These are phyloP conservation scores for Xylariaceae sp. DNA, from an alignment of 2,329 filamentous ascomycete genomes.

Conservation along the genomic window DNA sequence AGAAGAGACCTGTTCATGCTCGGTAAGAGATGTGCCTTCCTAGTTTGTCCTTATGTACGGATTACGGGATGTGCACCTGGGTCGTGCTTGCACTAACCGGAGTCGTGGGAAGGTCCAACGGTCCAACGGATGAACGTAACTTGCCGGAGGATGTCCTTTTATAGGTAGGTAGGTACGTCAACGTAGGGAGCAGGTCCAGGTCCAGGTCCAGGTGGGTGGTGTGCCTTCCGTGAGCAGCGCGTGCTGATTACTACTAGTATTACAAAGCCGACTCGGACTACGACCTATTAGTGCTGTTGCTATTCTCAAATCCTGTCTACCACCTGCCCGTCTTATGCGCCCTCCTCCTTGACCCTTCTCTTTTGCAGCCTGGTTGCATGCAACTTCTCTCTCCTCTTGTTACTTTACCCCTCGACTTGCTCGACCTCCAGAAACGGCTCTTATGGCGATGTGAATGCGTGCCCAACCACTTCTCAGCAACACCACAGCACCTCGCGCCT, in stretches of 20 bases:
- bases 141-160: too few relatives aligned
- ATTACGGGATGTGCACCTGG: too few relatives aligned
- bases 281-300: background rate
- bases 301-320: background rate
- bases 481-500: background rate
- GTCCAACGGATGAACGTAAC: too few relatives aligned
- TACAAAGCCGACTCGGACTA: background rate
- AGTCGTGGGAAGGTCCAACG: too few relatives aligned
- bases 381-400: background rate
- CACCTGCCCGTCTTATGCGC: background rate
- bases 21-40: too few relatives aligned
- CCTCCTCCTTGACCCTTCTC: background rate
- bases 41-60: too few relatives aligned
- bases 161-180: too few relatives aligned
- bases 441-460: background rate
- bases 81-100: too few relatives aligned
- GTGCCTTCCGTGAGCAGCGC: background rate
- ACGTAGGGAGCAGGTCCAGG: too few relatives aligned
- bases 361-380: background rate
- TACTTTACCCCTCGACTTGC: background rate
- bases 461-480: background rate
- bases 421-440: background rate
- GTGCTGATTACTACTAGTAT: background rate
- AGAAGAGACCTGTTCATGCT: too few relatives aligned
- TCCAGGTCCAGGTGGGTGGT: background rate